Evolutionary conservation across 23 red algal genomes (phyloP).

Genomic region (Gracilariopsis chorda): DNA sequence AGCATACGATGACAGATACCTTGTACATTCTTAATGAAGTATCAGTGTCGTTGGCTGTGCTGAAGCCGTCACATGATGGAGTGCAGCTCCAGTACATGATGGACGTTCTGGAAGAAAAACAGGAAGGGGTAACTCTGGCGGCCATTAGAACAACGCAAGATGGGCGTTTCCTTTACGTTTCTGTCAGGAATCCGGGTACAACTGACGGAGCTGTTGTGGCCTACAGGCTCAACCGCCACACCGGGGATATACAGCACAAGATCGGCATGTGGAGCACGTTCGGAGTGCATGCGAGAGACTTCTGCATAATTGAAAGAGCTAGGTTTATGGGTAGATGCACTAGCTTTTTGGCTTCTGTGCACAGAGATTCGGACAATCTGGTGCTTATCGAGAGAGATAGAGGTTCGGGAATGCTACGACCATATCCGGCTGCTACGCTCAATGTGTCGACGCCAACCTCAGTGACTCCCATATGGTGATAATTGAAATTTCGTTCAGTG

Average conservation of each 20-base stretch:
- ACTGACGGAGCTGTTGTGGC: conserved; percentile 30
- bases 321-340: neutral
- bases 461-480: conserved; percentile 7
- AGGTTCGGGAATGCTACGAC: neutral
- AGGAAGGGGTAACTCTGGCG: conserved; percentile 20
- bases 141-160: conserved; percentile 30
- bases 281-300: conserved; percentile 40
- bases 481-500: too few relatives aligned
- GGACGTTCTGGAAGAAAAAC: neutral
- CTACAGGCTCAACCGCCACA: neutral
- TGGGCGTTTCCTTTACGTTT: conserved; percentile 29
- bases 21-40: conserved; percentile 47
- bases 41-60: neutral
- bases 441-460: conserved; percentile 23
- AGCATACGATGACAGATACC: neutral
- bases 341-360: conserved; percentile 4
- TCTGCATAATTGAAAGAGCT: conserved; percentile 13
- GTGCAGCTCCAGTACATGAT: neutral
- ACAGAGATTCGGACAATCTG: conserved; percentile 42
- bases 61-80: neutral
- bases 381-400: conserved; percentile 9
- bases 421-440: neutral
- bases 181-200: neutral
- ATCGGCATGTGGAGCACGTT: conserved; percentile 19
- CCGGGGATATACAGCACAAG: conserved; percentile 3